Percentiles rank a stretch among this genome's conserved stretches.
Evolutionary conservation across 805 yeast species (phyloP).

Genomic region (Pichia exigua): DNA sequence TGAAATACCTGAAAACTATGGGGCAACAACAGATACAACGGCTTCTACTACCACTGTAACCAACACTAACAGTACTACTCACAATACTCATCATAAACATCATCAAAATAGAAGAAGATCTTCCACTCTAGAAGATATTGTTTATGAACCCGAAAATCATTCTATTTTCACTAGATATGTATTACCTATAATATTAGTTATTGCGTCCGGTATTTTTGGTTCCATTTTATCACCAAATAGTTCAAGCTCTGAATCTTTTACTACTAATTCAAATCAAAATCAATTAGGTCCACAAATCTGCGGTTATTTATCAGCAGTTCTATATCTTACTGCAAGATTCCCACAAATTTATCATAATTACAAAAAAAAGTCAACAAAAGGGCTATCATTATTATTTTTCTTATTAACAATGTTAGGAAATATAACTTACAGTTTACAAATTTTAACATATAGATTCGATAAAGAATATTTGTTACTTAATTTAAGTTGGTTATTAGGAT

Average conservation of each 20-base stretch:
- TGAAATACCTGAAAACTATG: not conserved
- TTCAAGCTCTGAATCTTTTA: not conserved
- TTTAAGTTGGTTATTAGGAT: constrained; percentile 71
- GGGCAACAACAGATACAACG: not conserved
- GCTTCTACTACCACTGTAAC: not conserved
- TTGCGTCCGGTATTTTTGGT: constrained; percentile 56
- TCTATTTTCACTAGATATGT: constrained; percentile 43
- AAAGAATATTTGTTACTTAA: constrained; percentile 50
- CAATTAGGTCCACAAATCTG: constrained; percentile 44
- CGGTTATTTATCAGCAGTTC: constrained; percentile 61
- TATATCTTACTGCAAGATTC: constrained; percentile 61
- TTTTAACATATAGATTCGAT: constrained; percentile 58
- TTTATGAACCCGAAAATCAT: constrained; percentile 39
- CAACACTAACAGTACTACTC: not conserved
- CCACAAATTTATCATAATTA: constrained; percentile 87
- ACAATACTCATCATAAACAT: not conserved
- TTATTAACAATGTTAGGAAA: constrained; percentile 69
- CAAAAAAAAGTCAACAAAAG: constrained; percentile 69
- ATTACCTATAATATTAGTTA: constrained; percentile 54
- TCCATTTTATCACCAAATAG: constrained; percentile 41
- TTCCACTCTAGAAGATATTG: constrained; percentile 45
- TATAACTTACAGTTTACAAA: constrained; percentile 67
- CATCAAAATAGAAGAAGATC: constrained; percentile 11
- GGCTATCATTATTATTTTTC: constrained; percentile 77
- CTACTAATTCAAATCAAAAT: constrained; percentile 3